Evolutionary conservation across 208 protist genomes (phyloP), one percentile per base, ranked within the genome.

Genomic region (Acanthamoeba sp.): DNA sequence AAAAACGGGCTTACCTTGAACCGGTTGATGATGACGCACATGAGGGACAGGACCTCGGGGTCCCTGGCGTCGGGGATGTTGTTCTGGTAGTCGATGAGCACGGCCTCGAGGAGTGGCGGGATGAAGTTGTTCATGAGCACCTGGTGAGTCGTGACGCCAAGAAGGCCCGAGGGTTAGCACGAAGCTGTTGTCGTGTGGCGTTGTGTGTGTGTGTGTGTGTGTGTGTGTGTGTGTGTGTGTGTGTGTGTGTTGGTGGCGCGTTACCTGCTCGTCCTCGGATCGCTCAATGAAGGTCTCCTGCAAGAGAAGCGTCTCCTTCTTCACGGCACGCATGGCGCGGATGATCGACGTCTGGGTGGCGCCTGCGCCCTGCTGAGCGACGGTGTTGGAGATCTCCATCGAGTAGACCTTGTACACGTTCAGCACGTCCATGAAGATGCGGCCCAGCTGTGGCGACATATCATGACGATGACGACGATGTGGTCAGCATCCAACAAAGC

Each of bases 1-100:
- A 12, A 64, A 62, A 4, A 2, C 3, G 73, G 20, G 73, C 3
- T 7, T 73, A 91, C 91, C 73, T 97, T 96, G 2, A 99, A 96
- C 71, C 98, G 98, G 66, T 97, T 96, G 48, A 99, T 97, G 85
- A 99, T 98, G 22, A 96, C 96, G 22, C 97, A 97, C 27, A 98
- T 97, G 24, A 99, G 95, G 18, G 96, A 98, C 78, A 99, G 96
- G 0, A 99, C 99, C 27, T 99, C 98, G 5, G 99, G 95, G 94
- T 99, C 99, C 93, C 98, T 97, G 4, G 98, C 97, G 20, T 98
- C 96, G 34, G 98, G 98, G 27, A 98, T 91, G 22, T 96, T 97
- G 48, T 97, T 96, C 76, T 98, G 87, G 96, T 99, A 99, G 95
- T 99, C 99, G 27, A 95, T 95, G 14, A 99, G 95, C 24, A 99